Percentiles rank a stretch among this genome's conserved stretches.
These are phyloP conservation scores for Tuber borchii DNA, from an alignment of 495 filamentous ascomycete species.

Conservation along the genomic window DNA sequence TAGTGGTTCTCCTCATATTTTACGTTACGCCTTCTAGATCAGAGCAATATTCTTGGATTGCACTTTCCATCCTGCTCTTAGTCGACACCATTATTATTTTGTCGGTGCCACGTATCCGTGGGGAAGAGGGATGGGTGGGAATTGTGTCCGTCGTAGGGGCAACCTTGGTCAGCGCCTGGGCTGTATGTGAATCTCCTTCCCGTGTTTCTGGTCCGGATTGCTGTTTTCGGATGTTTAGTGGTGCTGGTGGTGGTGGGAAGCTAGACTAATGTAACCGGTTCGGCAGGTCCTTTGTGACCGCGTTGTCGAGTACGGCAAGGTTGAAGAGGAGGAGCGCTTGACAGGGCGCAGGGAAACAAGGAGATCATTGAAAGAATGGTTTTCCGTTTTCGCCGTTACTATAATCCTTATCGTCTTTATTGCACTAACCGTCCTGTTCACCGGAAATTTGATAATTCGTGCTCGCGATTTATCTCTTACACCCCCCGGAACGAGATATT, in stretches of 20 bases:
- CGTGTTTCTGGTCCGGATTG: background rate
- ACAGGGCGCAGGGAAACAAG: slow-evolving; percentile 85
- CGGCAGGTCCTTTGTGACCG: slow-evolving; percentile 47
- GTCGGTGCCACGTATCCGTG: slow-evolving; percentile 60
- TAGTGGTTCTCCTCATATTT: slow-evolving; percentile 74
- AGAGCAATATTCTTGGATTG: slow-evolving; percentile 60
- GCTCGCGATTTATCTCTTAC: slow-evolving; percentile 65
- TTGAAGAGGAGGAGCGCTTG: slow-evolving; percentile 82
- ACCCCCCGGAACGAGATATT: slow-evolving; percentile 64
- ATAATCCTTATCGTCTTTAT: slow-evolving; percentile 61
- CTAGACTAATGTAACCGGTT: background rate
- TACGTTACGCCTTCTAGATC: slow-evolving; percentile 75
- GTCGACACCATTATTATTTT: slow-evolving; percentile 73
- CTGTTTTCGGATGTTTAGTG: background rate
- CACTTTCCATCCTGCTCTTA: slow-evolving; percentile 65
- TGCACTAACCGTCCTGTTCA: slow-evolving; percentile 62
- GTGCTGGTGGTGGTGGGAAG: background rate
- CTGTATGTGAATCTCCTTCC: slow-evolving; percentile 46
- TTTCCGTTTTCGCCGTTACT: slow-evolving; percentile 68
- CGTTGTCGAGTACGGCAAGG: slow-evolving; percentile 84
- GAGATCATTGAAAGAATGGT: slow-evolving; percentile 74
- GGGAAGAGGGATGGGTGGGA: slow-evolving; percentile 86
- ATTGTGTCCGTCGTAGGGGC: slow-evolving; percentile 78
- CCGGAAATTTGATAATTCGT: slow-evolving; percentile 68
- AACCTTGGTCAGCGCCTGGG: slow-evolving; percentile 57